Conservation (phyloP, 106 monocot genomes). For the Amphibolis antarctica region DNA sequence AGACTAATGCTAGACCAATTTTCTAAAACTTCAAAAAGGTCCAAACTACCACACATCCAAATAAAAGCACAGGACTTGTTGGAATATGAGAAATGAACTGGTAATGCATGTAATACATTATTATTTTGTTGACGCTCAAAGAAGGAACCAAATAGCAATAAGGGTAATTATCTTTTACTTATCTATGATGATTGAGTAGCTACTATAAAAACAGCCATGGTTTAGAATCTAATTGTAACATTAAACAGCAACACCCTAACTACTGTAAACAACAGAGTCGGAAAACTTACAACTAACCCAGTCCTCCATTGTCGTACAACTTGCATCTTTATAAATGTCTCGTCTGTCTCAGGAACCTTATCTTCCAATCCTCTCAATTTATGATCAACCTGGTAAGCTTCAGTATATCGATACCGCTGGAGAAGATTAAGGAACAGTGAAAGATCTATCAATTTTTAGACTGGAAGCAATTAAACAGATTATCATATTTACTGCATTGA, state of each 20-base stretch:
- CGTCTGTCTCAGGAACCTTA: conserved; percentile 29
- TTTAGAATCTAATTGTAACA: not conserved
- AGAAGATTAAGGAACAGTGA: conserved; percentile 3
- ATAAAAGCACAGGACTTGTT: no score
- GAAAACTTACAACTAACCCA: conserved; percentile 62
- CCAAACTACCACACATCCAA: no score
- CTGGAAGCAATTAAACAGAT: not conserved
- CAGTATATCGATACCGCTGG: conserved; percentile 75
- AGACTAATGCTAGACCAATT: not conserved
- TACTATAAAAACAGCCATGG: not conserved
- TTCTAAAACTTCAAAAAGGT: not conserved
- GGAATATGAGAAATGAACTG: no score
- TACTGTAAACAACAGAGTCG: not conserved
- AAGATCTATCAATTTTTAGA: not conserved
- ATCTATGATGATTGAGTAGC: not conserved
- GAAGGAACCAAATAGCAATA: not conserved
- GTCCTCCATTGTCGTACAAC: conserved; percentile 60
- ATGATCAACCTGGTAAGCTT: conserved; percentile 63
- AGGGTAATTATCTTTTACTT: not conserved
- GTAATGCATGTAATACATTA: no score
- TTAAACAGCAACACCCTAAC: not conserved
- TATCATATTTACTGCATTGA: not conserved
- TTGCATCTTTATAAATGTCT: conserved; percentile 25
- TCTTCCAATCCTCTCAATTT: conserved; percentile 49
- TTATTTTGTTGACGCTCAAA: not conserved